phyloP scores from a whole-genome alignment of 805 yeast species.

The Debaryomyces maramus region DNA sequence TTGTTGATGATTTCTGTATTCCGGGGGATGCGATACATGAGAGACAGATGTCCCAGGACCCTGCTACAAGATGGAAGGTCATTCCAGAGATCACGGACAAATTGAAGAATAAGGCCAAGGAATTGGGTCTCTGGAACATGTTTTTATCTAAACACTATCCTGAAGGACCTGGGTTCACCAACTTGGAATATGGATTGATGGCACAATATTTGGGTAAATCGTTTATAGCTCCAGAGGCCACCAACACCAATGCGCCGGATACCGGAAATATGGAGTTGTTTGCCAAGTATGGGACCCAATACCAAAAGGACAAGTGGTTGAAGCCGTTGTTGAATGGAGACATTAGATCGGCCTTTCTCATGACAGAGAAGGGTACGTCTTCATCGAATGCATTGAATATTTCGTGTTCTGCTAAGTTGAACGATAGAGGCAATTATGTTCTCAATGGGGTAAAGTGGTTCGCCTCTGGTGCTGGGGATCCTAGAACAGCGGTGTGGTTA shows the following conservation, averaged over 20 bases:
- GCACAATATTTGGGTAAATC: slow-evolving; percentile 61
- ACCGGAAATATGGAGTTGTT: slow-evolving; percentile 60
- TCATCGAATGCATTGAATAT: slow-evolving; percentile 65
- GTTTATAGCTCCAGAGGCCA: slow-evolving; percentile 55
- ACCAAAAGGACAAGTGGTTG: slow-evolving; percentile 48
- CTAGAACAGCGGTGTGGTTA: slow-evolving; percentile 54
- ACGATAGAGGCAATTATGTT: slow-evolving; percentile 45
- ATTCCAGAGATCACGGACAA: slow-evolving; percentile 50
- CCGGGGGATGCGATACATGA: slow-evolving; percentile 54
- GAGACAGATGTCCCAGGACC: slow-evolving; percentile 39
- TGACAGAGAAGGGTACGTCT: slow-evolving; percentile 63
- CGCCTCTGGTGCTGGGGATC: slow-evolving; percentile 72
- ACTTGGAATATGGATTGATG: slow-evolving; percentile 65
- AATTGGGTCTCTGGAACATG: slow-evolving; percentile 60
- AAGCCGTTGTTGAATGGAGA: slow-evolving; percentile 54
- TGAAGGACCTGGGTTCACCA: slow-evolving; percentile 59
- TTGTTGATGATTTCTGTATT: slow-evolving; percentile 55
- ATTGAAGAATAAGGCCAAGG: slow-evolving; percentile 53
- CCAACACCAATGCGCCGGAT: slow-evolving; percentile 63
- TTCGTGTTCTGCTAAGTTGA: slow-evolving; percentile 41
- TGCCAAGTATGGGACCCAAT: slow-evolving; percentile 41
- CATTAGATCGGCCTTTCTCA: slow-evolving; percentile 59
- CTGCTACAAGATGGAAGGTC: slow-evolving; percentile 45
- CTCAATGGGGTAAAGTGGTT: slow-evolving; percentile 68
- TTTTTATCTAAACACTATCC: slow-evolving; percentile 49